Evolutionary conservation across 1,284 basidiomycete genomes (phyloP).

Genomic region (Singerocomus inundabilis): DNA sequence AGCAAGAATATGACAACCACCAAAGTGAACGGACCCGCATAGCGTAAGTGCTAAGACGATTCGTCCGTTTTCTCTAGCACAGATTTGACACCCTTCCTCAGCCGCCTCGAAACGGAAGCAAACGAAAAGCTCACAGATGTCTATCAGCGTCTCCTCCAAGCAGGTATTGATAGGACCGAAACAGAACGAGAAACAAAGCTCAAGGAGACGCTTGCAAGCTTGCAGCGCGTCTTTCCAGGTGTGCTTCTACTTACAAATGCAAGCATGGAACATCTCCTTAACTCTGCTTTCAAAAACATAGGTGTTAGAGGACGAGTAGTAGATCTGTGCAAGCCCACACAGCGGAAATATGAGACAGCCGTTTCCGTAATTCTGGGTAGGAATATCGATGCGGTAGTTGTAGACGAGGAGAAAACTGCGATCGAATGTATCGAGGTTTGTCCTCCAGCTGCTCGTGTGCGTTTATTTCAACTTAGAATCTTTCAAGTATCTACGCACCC

Average conservation of each 20-base stretch:
- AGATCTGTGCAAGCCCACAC: conserved; percentile 91
- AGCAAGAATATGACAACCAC: conserved; percentile 72
- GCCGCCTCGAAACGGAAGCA: conserved; percentile 83
- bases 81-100: conserved; percentile 32
- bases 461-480: neutral
- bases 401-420: conserved; percentile 94
- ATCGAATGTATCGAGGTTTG: conserved; percentile 94
- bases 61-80: neutral
- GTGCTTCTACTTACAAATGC: conserved; percentile 6
- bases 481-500: conserved; percentile 86
- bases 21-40: conserved; percentile 74
- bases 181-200: conserved; percentile 81
- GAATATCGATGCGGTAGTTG: conserved; percentile 94
- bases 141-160: conserved; percentile 84
- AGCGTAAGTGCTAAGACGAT: conserved; percentile 44
- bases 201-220: conserved; percentile 80
- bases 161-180: conserved; percentile 83
- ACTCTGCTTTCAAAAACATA: conserved; percentile 23
- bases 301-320: conserved; percentile 89
- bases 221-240: conserved; percentile 90
- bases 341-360: conserved; percentile 90
- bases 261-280: neutral
- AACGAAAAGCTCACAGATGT: conserved; percentile 89
- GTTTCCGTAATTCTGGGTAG: conserved; percentile 95
- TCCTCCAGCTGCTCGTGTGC: conserved; percentile 1